Evolutionary conservation across 768 basidiomycete species (phyloP).

Genomic region (Amanita pallidorosea): DNA sequence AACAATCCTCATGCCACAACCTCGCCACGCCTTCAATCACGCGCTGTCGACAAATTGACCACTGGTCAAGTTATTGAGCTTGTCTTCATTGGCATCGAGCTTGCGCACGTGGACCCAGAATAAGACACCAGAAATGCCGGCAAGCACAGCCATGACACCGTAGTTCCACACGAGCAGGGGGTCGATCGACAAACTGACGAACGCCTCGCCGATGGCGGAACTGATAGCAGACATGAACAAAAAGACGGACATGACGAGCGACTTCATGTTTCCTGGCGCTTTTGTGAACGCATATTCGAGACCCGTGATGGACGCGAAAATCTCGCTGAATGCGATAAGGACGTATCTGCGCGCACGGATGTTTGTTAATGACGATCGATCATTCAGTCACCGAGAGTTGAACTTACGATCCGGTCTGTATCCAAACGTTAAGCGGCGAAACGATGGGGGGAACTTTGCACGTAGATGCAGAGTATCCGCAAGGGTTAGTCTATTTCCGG

Average conservation of each 20-base stretch:
- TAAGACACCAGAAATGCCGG: slow-evolving; percentile 36
- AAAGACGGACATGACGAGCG: slow-evolving; percentile 69
- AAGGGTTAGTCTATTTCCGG: slow-evolving; percentile 30
- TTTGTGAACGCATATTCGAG: slow-evolving; percentile 87
- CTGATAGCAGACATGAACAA: slow-evolving; percentile 50
- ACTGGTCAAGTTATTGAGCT: slow-evolving; percentile 40
- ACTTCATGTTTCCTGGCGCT: slow-evolving; percentile 84
- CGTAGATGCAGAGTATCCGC: slow-evolving; percentile 39
- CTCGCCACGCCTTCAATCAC: background rate
- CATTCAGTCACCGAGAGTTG: background rate
- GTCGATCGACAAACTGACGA: slow-evolving; percentile 59
- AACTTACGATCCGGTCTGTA: slow-evolving; percentile 58
- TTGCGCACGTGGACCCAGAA: slow-evolving; percentile 47
- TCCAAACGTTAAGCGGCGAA: slow-evolving; percentile 70
- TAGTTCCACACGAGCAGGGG: slow-evolving; percentile 76
- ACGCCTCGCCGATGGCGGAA: slow-evolving; percentile 58
- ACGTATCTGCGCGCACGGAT: slow-evolving; percentile 33
- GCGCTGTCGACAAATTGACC: slow-evolving; percentile 19
- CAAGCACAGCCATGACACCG: slow-evolving; percentile 43
- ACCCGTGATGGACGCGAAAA: slow-evolving; percentile 73
- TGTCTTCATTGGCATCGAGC: slow-evolving; percentile 54
- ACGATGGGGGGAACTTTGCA: slow-evolving; percentile 34
- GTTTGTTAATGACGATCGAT: background rate
- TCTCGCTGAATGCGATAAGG: slow-evolving; percentile 62
- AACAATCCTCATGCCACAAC: background rate